Percentiles rank a stretch among this genome's conserved stretches.
phyloP scores from a whole-genome alignment of 495 filamentous ascomycete genomes.

The Hypoxylon lenormandii region DNA sequence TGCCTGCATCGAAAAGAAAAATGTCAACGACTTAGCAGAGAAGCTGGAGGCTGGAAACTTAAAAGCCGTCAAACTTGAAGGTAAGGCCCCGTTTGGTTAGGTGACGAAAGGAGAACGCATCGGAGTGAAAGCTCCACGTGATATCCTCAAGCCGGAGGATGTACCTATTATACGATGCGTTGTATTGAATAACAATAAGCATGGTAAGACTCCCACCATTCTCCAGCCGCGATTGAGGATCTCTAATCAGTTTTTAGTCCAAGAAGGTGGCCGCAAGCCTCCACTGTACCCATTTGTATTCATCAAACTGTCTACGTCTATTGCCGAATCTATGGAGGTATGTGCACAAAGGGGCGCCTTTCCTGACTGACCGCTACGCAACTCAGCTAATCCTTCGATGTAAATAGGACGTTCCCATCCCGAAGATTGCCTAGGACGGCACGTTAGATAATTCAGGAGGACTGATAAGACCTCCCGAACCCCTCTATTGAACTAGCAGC shows the following conservation, averaged over 20 bases:
- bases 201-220: neutral
- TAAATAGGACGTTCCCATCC: neutral
- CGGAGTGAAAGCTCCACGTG: neutral
- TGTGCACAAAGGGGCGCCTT: neutral
- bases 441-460: neutral
- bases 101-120: conserved; percentile 19
- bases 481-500: too few relatives aligned
- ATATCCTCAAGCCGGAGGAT: neutral
- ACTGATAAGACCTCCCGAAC: neutral
- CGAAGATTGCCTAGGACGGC: neutral
- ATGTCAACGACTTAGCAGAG: neutral
- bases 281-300: neutral
- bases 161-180: neutral
- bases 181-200: neutral
- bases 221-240: neutral
- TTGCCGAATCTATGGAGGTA: neutral
- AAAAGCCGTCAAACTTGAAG: conserved; percentile 45
- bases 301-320: neutral
- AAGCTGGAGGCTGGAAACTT: conserved; percentile 42
- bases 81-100: neutral
- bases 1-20: neutral
- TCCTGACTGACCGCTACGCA: neutral
- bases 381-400: neutral
- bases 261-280: neutral
- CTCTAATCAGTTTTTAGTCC: neutral